Evolutionary conservation across 2,329 filamentous ascomycete genomes (phyloP).

Genomic region (Coniella lustricola): DNA sequence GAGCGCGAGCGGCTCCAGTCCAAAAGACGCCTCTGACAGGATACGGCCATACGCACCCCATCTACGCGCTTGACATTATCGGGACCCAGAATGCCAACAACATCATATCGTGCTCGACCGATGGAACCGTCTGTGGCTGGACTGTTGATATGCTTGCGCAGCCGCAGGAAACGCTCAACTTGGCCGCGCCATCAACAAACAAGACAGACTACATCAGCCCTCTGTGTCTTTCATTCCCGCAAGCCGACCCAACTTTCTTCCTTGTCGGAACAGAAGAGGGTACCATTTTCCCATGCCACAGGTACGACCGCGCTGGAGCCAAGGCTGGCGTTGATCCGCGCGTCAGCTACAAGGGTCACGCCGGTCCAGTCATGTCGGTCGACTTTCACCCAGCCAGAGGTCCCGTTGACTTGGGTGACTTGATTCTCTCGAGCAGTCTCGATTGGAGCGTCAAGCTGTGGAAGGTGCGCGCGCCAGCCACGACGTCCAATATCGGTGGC

Average conservation of each 20-base stretch:
- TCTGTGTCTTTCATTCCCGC: conserved; percentile 89
- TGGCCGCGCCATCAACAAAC: conserved; percentile 76
- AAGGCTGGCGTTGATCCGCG: conserved; percentile 91
- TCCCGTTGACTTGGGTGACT: conserved; percentile 86
- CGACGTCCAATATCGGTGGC: conserved; percentile 51
- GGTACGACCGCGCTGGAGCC: conserved; percentile 93
- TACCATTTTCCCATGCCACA: conserved; percentile 89
- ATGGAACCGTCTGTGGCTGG: conserved; percentile 95
- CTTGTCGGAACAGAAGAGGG: conserved; percentile 96
- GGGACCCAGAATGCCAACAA: conserved; percentile 99
- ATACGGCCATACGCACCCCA: conserved; percentile 89
- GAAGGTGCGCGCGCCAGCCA: conserved; percentile 80
- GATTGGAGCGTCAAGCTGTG: conserved; percentile 98
- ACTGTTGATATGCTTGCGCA: conserved; percentile 96
- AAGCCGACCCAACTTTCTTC: conserved; percentile 95
- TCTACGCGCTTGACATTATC: conserved; percentile 92
- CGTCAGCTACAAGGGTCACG: conserved; percentile 82
- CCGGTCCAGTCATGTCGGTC: conserved; percentile 90
- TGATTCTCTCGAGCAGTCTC: conserved; percentile 84
- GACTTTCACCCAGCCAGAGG: conserved; percentile 92
- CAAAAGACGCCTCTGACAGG: conserved; percentile 95
- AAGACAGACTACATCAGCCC: conserved; percentile 94
- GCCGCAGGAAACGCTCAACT: conserved; percentile 86
- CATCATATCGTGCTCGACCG: conserved; percentile 93
- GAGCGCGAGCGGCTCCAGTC: conserved; percentile 79